phyloP scores from a whole-genome alignment of 768 basidiomycete genomes.

The Macrolepiota albuminosa region DNA sequence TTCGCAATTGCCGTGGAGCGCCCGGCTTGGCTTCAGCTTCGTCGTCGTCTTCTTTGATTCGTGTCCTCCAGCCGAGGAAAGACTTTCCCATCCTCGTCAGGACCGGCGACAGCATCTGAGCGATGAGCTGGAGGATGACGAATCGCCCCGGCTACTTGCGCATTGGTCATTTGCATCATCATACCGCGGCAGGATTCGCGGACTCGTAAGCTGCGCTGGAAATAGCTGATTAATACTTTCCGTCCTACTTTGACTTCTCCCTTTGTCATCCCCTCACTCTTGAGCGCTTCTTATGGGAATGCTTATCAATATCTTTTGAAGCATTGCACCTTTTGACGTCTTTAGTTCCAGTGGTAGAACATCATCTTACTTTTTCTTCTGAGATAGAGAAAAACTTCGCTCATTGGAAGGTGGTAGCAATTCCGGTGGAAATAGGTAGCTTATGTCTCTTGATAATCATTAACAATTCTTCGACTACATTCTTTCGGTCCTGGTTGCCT shows the following conservation, averaged over 20 bases:
- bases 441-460: neutral
- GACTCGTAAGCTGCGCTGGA: neutral
- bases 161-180: neutral
- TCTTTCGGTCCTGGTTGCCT: no score
- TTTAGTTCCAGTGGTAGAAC: neutral
- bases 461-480: neutral
- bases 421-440: neutral
- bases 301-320: neutral
- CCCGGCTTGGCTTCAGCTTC: neutral
- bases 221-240: neutral
- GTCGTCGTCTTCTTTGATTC: neutral
- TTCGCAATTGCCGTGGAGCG: constrained; percentile 7
- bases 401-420: neutral
- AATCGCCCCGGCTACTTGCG: neutral
- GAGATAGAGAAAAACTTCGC: neutral
- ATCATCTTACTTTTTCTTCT: neutral
- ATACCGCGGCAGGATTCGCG: neutral
- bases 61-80: neutral
- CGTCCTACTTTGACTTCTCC: neutral
- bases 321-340: neutral
- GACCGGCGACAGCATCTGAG: neutral
- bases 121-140: neutral
- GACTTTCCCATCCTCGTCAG: neutral
- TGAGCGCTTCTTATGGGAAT: neutral
- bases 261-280: neutral